Base-by-base conservation (phyloP, 306 rosid genomes). In the Pyrus betulifolia region DNA sequence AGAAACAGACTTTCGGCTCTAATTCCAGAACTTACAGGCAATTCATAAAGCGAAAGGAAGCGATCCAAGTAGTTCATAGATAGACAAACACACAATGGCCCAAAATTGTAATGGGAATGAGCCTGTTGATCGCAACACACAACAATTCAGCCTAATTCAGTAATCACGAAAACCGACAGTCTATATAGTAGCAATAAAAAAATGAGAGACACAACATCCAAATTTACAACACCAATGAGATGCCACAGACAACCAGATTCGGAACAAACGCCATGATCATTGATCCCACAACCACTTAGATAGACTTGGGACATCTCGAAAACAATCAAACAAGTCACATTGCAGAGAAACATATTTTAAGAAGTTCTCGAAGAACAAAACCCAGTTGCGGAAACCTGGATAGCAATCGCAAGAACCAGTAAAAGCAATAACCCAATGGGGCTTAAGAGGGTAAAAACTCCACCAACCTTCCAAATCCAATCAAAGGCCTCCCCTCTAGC, bases 21-120 rank as follows among this genome's bases (percentile, higher is more conserved):
- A 77, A 33, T 40, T 54, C 55, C 67, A 15, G 58, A 82, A 82
- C 97, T 90, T 84, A 91, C 98, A 67, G 84, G 87, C 52, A 86
- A 80, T 69, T 88, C 80, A 81, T 81, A 64, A 5, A 78, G 52
- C 25, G 97, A 89, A 55, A 91, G 87, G 83, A 89, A 89, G 61
- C 97, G 93, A 82, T 93, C 98, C 81, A 87, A 75, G 86, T 93
- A 93, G 83, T 91, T 93, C 80, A 86, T 84, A 21, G 92, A 79
- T 28, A 91, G 88, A 79, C 81, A 87, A 28, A 88, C 49, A 83
- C 85, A 76, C 58, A 74, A 61, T 49, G 93, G 85, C 76, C 93
- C 96, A 80, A 89, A 89, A 62, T 84, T 82, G 76, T 74, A 81
- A 76, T 77, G 80, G 33, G 82, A 64, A 84, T 82, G 83, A 81